These are phyloP conservation scores for Alternaria sp. DNA, from an alignment of 2,329 filamentous ascomycete genomes.

Conservation along the genomic window DNA sequence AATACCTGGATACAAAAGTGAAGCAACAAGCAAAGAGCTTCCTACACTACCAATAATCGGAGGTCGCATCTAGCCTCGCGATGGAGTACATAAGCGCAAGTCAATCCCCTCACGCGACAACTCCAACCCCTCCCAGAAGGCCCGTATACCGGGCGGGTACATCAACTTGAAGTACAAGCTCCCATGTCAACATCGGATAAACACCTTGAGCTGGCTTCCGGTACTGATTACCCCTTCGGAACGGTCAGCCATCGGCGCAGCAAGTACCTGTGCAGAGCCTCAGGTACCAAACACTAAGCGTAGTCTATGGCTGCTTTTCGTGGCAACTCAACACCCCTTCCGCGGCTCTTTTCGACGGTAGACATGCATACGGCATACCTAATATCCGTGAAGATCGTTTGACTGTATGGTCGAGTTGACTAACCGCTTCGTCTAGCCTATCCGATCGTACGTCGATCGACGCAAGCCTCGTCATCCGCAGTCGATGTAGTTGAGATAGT, in stretches of 20 bases:
- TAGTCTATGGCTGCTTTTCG: slow-evolving; percentile 11
- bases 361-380: not conserved
- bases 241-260: not conserved
- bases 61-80: not conserved
- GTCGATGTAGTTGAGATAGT: slow-evolving; percentile 18
- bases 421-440: not conserved
- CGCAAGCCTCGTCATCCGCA: slow-evolving; percentile 4
- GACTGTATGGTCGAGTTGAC: not conserved
- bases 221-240: not conserved
- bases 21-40: slow-evolving; percentile 1
- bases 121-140: not conserved
- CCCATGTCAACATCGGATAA: not conserved
- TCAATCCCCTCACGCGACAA: slow-evolving; percentile 1
- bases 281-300: slow-evolving; percentile 7
- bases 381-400: not conserved
- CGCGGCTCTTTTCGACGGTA: not conserved
- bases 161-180: not conserved
- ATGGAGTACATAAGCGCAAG: not conserved
- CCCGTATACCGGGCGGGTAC: not conserved
- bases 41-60: not conserved
- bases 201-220: not conserved
- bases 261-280: not conserved
- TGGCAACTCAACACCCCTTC: slow-evolving; percentile 1
- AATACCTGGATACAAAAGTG: not conserved
- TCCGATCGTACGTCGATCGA: not conserved